These are phyloP conservation scores for Tetrapisispora phaffii DNA, from an alignment of 805 yeast genomes.

Conservation along the genomic window DNA sequence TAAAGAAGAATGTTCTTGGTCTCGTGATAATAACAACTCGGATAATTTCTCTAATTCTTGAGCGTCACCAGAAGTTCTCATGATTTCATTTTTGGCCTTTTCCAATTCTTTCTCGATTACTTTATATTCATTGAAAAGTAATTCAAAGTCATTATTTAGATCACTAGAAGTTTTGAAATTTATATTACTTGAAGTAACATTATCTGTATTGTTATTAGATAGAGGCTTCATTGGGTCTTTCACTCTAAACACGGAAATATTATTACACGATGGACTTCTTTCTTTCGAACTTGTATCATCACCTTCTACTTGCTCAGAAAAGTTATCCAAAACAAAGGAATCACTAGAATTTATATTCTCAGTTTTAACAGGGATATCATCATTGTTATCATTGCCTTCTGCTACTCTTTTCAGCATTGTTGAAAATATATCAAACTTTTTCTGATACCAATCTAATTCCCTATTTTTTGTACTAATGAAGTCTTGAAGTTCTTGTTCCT, in stretches of 20 bases:
- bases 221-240: background rate
- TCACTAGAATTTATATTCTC: conserved; percentile 8
- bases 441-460: conserved; percentile 46
- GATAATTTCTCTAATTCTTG: background rate
- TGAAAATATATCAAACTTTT: conserved; percentile 46
- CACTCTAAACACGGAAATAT: background rate
- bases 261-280: conserved; percentile 1
- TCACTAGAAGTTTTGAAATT: background rate
- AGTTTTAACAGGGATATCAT: conserved; percentile 10
- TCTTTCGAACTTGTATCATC: background rate
- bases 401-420: conserved; percentile 10
- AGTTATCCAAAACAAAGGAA: background rate
- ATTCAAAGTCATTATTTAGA: background rate
- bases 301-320: background rate
- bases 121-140: background rate
- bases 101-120: background rate
- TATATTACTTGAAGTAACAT: background rate
- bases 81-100: background rate
- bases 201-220: too few species aligned
- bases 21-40: background rate
- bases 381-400: conserved; percentile 26
- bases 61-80: too few species aligned
- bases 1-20: background rate
- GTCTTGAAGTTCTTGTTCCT: background rate
- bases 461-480: conserved; percentile 30